phyloP scores from a whole-genome alignment of 306 rosid genomes.

The Rosa persica region DNA sequence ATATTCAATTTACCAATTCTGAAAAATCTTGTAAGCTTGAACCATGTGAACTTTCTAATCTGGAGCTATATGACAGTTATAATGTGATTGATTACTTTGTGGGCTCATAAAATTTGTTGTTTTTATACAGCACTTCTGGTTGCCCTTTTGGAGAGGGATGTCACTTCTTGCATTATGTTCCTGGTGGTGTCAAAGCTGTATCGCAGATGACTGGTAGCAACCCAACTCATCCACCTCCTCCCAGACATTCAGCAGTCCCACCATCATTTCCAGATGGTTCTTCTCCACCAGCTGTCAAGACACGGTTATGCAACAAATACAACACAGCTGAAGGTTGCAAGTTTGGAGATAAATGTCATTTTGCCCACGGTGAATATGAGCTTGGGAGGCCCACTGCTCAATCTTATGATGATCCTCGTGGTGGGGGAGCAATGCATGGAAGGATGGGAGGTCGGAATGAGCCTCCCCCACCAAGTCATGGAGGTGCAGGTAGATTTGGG shows the following conservation, averaged over 20 bases:
- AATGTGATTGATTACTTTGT: not conserved
- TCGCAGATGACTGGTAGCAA: constrained; percentile 66
- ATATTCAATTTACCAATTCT: not conserved
- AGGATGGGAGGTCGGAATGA: constrained; percentile 55
- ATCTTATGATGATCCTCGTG: constrained; percentile 60
- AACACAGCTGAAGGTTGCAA: constrained; percentile 83
- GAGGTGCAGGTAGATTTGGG: constrained; percentile 69
- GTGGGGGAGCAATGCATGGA: constrained; percentile 45
- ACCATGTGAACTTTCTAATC: not conserved
- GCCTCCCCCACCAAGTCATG: constrained; percentile 45
- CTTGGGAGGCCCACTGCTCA: constrained; percentile 70
- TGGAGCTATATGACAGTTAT: not conserved
- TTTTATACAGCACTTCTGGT: constrained; percentile 78
- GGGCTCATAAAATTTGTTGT: not conserved
- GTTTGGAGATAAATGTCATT: constrained; percentile 83
- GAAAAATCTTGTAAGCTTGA: not conserved
- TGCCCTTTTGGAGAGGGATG: constrained; percentile 96
- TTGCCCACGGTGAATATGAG: constrained; percentile 81
- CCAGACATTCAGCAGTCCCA: constrained; percentile 51
- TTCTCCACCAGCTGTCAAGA: constrained; percentile 74
- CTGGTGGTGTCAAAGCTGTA: constrained; percentile 75
- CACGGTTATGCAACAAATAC: constrained; percentile 76
- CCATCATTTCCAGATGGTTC: constrained; percentile 72
- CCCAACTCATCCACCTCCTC: constrained; percentile 45
- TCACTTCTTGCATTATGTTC: constrained; percentile 81